phyloP scores from a whole-genome alignment of 352 stramenopile genomes.

The Phytophthora macrochlamydospora region DNA sequence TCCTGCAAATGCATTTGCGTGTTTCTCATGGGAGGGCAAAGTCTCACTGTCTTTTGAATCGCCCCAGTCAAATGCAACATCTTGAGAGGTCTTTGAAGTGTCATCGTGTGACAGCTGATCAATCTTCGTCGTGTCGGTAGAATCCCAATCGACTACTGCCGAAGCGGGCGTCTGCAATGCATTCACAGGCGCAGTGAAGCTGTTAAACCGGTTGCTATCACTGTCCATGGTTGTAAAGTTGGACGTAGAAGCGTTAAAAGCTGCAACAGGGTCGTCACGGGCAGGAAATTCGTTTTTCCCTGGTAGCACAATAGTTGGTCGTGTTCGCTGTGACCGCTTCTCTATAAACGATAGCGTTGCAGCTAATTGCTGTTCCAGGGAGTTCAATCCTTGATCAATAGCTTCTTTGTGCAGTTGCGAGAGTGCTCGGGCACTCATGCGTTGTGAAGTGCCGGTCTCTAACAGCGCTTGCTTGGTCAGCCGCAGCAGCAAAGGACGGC shows the following conservation, averaged over 20 bases:
- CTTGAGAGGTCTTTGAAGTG: no score
- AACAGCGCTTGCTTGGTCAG: slow-evolving; percentile 68
- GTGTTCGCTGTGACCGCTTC: slow-evolving; percentile 1
- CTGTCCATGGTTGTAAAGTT: not conserved
- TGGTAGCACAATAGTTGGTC: not conserved
- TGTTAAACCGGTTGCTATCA: no score
- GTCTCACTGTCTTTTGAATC: no score
- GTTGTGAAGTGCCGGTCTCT: slow-evolving; percentile 48
- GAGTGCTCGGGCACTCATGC: slow-evolving; percentile 48
- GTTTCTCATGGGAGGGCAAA: not conserved
- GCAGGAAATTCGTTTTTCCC: slow-evolving; percentile 11
- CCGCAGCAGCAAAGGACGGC: slow-evolving; percentile 41
- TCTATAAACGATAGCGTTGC: slow-evolving; percentile 46
- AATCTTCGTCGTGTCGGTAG: no score
- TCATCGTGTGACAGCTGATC: no score
- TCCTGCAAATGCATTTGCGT: not conserved
- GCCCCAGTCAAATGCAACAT: no score
- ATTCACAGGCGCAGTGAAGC: no score
- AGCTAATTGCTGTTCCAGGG: slow-evolving; percentile 43
- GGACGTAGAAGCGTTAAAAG: slow-evolving; percentile 1
- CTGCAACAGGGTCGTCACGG: slow-evolving; percentile 10
- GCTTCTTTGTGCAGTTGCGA: slow-evolving; percentile 44
- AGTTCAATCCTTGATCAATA: slow-evolving; percentile 14
- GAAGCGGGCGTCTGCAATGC: no score
- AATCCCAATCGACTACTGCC: no score